A percentile compares a stretch with the other conserved stretches of the same genome.
These are phyloP conservation scores for Leccinellum albellum DNA, from an alignment of 768 basidiomycete species.

Conservation along the genomic window DNA sequence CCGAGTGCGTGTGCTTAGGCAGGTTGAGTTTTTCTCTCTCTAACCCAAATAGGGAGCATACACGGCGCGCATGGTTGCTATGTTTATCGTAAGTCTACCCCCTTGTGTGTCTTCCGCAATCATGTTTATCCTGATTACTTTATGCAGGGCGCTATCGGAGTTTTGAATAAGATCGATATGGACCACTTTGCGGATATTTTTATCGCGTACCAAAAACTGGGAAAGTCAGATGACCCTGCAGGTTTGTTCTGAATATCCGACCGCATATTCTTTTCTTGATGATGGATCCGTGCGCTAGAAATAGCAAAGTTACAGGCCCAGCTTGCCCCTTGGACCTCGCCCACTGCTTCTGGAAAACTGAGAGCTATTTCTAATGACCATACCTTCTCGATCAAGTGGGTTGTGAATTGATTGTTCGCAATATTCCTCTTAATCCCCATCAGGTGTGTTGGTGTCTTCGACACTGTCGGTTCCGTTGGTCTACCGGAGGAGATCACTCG, in stretches of 20 bases:
- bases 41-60: conserved; percentile 57
- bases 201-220: conserved; percentile 56
- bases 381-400: conserved; percentile 62
- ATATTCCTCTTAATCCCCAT: conserved; percentile 1
- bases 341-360: conserved; percentile 48
- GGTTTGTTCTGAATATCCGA: conserved; percentile 31
- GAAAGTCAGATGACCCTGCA: conserved; percentile 44
- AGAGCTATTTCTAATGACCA: conserved; percentile 45
- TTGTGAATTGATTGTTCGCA: neutral
- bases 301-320: conserved; percentile 37
- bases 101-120: neutral
- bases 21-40: neutral
- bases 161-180: conserved; percentile 71
- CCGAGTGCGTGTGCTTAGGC: conserved; percentile 39
- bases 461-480: conserved; percentile 73
- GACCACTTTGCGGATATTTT: conserved; percentile 67
- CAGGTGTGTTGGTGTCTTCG: conserved; percentile 71
- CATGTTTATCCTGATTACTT: conserved; percentile 1
- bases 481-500: conserved; percentile 62
- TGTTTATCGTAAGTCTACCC: conserved; percentile 38
- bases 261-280: neutral
- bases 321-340: conserved; percentile 53
- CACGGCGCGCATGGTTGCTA: conserved; percentile 70
- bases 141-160: conserved; percentile 62
- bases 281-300: conserved; percentile 26